phyloP scores from a whole-genome alignment of 2,329 filamentous ascomycete species.

The Trichoderma atrobrunneum region DNA sequence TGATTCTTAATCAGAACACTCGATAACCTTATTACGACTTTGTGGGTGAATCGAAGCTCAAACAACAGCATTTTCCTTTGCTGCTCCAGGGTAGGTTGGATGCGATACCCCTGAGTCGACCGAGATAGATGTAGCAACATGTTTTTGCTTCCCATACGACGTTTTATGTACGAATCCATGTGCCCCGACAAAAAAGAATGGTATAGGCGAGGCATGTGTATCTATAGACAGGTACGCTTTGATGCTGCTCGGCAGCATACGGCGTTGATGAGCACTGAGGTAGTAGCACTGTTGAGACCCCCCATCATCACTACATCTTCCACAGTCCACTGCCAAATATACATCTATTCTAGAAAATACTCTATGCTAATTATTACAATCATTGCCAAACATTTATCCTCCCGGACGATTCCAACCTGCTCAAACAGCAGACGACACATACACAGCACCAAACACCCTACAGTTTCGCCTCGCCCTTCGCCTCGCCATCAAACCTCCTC shows the following conservation, averaged over 20 bases:
- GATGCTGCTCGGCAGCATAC: neutral
- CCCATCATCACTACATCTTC: neutral
- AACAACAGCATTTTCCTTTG: neutral
- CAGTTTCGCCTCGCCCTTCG: neutral
- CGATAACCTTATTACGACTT: neutral
- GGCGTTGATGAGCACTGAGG: neutral
- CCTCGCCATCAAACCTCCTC: conserved; percentile 27
- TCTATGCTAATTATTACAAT: neutral
- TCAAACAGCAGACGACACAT: neutral
- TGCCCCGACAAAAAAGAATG: neutral
- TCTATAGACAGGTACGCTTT: neutral
- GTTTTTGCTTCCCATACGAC: neutral
- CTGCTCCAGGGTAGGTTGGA: neutral
- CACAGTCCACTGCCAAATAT: neutral
- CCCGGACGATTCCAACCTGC: neutral
- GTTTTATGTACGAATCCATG: neutral
- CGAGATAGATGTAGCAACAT: neutral
- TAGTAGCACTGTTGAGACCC: neutral
- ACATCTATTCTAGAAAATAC: neutral
- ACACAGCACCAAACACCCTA: neutral
- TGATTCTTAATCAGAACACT: neutral
- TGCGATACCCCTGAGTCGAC: neutral
- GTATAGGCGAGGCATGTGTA: neutral
- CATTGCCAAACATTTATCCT: neutral
- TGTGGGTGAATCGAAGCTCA: neutral